Base-by-base conservation (phyloP, 805 yeast genomes). In the Phaffomyces antillensis region DNA sequence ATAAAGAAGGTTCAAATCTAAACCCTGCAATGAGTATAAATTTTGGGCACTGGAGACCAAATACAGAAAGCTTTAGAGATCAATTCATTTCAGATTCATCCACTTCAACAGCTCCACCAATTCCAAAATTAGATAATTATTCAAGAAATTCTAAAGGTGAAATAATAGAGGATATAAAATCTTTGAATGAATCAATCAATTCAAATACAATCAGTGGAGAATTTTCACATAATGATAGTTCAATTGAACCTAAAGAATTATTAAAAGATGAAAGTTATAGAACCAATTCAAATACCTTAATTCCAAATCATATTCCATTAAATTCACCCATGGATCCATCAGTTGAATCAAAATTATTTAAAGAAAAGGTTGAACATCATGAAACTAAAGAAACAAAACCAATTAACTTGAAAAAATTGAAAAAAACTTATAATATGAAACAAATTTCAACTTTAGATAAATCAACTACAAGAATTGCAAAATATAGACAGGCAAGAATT, bases 11-110 rank as follows among this genome's bases (percentile, higher is more conserved):
- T 13, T 13, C 32, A 11, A 28, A 28, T 28, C 26, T 59, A 36
- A 57, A 57, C 16, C 55, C 60, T 11, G 62, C 61, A 1, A 40
- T 57, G 47, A 63, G 66, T 4, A 60, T 76, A 37, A 72, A 67
- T 45, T 64, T 76, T 63, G 81, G 80, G 3, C 63, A 63, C 25
- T 79, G 86, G 85, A 72, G 70, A 55, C 84, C 84, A 2, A 75
- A 79, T 52, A 78, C 83, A 9, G 66, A 63, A 30, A 64, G 63
- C 35, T 74, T 59, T 55, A 62, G 80, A 42, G 78, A 73, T 47
- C 71, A 70, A 42, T 75, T 75, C 45, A 73, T 75, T 36, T 64
- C 61, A 49, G 73, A 67, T 42, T 39, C 45, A 7, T 44, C 50
- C 7, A 32, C 50, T 13, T 65, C 65, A 37, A 72, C 68, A 37